Evolutionary conservation across 306 rosid genomes (phyloP).

Genomic region (Acacia melanoxylon): DNA sequence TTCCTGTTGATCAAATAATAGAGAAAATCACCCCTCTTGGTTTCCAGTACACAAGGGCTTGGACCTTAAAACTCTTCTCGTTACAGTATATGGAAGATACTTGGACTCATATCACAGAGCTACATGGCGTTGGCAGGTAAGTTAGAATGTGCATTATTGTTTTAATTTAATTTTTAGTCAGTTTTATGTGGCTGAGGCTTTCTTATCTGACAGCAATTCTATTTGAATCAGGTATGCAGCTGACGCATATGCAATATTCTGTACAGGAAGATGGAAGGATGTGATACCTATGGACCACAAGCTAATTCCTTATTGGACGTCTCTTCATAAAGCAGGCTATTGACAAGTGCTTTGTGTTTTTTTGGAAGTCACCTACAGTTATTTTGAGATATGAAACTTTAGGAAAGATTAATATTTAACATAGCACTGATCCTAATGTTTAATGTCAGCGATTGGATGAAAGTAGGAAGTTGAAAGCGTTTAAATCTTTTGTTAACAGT

Average conservation of each 20-base stretch:
- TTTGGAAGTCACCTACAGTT: background rate
- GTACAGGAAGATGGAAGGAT: background rate
- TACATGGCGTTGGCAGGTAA: background rate
- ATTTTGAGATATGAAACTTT: background rate
- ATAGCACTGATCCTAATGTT: background rate
- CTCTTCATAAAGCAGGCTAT: background rate
- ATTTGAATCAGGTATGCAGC: background rate
- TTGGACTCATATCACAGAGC: background rate
- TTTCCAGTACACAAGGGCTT: background rate
- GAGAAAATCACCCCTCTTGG: background rate
- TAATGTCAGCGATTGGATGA: background rate
- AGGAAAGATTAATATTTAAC: background rate
- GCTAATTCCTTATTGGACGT: background rate
- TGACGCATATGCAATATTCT: background rate
- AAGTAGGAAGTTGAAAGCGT: background rate
- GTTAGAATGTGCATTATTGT: background rate
- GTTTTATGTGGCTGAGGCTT: background rate
- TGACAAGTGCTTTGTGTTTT: background rate
- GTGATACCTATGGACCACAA: background rate
- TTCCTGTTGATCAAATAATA: background rate
- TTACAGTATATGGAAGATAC: background rate
- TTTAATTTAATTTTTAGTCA: background rate
- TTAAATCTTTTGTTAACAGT: background rate
- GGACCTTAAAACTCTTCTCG: background rate
- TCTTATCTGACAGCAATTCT: background rate